Evolutionary conservation across 371 early-diverging fungal species (phyloP).

Genomic region (Mortierella sp.): DNA sequence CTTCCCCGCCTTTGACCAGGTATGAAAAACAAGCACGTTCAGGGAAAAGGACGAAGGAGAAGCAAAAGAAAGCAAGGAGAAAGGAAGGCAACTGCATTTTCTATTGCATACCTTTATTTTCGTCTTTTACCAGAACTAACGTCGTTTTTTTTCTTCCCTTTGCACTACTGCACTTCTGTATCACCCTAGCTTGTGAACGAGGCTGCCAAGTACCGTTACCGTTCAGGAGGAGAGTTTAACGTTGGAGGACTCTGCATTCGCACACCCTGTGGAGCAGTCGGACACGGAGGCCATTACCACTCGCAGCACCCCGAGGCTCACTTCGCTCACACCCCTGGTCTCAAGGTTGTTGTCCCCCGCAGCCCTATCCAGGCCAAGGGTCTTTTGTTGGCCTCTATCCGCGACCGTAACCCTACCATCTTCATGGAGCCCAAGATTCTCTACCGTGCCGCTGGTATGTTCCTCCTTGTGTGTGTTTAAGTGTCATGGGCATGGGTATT

Average conservation of each 20-base stretch:
- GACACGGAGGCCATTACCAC: constrained; percentile 98
- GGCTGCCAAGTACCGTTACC: constrained; percentile 97
- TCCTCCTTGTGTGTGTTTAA: neutral
- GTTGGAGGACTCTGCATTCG: constrained; percentile 94
- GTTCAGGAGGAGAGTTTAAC: constrained; percentile 94
- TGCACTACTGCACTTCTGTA: neutral
- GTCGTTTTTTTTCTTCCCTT: neutral
- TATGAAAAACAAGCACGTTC: constrained; percentile 30
- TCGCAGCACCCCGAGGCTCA: constrained; percentile 96
- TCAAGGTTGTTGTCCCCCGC: constrained; percentile 96
- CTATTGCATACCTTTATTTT: neutral
- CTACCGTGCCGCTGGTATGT: constrained; percentile 90
- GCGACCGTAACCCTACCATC: constrained; percentile 95
- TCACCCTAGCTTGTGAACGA: constrained; percentile 90
- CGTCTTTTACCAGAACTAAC: neutral
- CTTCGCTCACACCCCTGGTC: constrained; percentile 96
- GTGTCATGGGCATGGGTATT: no score
- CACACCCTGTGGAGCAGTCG: constrained; percentile 95
- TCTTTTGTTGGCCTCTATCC: constrained; percentile 90
- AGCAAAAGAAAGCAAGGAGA: neutral
- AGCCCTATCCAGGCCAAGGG: constrained; percentile 98
- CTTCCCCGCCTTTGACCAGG: constrained; percentile 98
- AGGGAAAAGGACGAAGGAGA: neutral
- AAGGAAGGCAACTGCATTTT: neutral
- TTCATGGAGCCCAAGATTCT: constrained; percentile 98